Base-by-base conservation (phyloP, 2,329 filamentous ascomycete genomes). In the Fusarium buharicum region DNA sequence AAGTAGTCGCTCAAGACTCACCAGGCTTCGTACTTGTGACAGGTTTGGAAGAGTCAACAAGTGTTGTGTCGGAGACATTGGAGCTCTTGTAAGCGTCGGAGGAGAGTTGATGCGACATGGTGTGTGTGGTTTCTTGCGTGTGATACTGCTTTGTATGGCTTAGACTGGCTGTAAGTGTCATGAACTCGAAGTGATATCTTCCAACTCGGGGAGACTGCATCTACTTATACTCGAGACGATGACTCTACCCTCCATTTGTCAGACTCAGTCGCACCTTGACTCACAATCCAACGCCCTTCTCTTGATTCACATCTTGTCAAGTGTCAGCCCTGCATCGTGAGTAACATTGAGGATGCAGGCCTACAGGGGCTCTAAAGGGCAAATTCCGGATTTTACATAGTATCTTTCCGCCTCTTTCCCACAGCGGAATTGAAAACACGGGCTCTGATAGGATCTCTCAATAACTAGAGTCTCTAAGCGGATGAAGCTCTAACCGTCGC, bases 31-130 rank as follows among this genome's bases (percentile, higher is more conserved):
- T 27, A 30, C 27, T 43, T 45, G 50, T 52, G 13, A 50, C 40
- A 43, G 43, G 34, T 43, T 59, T 68, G 28, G 59, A 49, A 24
- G 61, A 40, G 46, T 61, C 64, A 36, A 70, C 66, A 13, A 70
- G 68, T 14, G 68, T 70, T 31, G 57, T 52, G 18, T 70, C 68
- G 1, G 68, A 70, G 45, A 64, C 50, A 46, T 70, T 70, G 39
- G 62, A 30, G 16, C 47, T 46, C 33, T 41, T 52, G 41, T 70
- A 70, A 37, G 66, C 49, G 27, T 55, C 38, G 37, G 67, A 66
- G 38, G 39, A 61, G 50, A 48, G 55, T 38, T 58, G 56, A 50
- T 52, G 55, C 36, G 68, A 61, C 68, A 70, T 70, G 53, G 10
- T 44, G 18, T 37, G 47, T 34, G 7, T 46, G 16, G 13, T 28